Base-by-base conservation (phyloP, 441 rosid genomes). In the Populus hybrid region DNA sequence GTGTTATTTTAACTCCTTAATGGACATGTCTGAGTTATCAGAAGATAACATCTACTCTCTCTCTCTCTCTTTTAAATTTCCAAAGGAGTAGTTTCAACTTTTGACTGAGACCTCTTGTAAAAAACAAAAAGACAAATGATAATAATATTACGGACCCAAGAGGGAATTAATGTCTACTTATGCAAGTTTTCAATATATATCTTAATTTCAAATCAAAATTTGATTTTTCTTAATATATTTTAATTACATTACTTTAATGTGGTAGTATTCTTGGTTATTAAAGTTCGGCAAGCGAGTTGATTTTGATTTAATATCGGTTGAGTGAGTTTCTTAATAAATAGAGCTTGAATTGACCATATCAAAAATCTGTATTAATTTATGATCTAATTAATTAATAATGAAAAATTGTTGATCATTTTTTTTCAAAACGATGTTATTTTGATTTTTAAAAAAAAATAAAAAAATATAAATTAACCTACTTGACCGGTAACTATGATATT, bases 271-370 rank as follows among this genome's bases (percentile, higher is more conserved):
- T 14, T 46, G 1, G 19, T 46, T 46, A 46, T 46, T 46, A 46
- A 4, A 14, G 0, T 5, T 46, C 2, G 1, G 19, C 1, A 1
- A 1, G 5, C 26, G 1, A 26, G 16, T 46, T 1, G 0, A 46
- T 1, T 0, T 4, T 12, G 2, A 46, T 0, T 1, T 46, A 46
- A 46, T 14, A 12, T 5, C 0, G 57, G 6, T 1, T 12, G 57
- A 12, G 14, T 12, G 57, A 12, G 14, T 42, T 42, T 11, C 4
- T 2, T 9, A 40, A 10, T 9, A 40, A 40, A 40, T 0, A 46
- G 0, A 46, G 53, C 0, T 1, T 26, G 6, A 46, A 5, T 2
- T 38, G 1, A 46, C 6, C 16, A 1, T 14, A 2, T 46, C 0
- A 46, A 46, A 46, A 4, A 12, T 5, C 4, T 46, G 18, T 46